Evolutionary conservation across 2,329 filamentous ascomycete species (phyloP), one percentile per base, ranked within the genome.

Genomic region (Ambrosiella xylebori): DNA sequence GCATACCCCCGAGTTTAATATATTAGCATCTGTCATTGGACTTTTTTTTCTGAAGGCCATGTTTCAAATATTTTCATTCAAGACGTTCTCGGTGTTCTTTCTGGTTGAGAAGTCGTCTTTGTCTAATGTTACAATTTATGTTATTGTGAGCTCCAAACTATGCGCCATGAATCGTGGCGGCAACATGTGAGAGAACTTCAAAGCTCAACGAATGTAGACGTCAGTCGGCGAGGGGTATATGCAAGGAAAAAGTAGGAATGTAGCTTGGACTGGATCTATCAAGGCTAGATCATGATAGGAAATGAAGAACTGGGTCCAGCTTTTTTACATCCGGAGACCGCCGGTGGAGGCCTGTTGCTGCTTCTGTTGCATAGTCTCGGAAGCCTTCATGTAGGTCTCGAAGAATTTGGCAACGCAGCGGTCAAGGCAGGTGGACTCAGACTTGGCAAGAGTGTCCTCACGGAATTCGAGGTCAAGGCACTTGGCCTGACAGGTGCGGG

Each of bases 361-460:
- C 72, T 95, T 86, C 63, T 84, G 82, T 74, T 96, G 89, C 82
- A 97, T 89, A 74, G 94, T 88, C 74, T 97, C 90, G 67, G 86
- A 91, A 61, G 97, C 88, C 77, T 96, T 97, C 77, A 95, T 83
- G 71, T 95, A 95, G 67, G 95, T 90, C 66, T 97, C 91, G 74
- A 98, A 96, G 77, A 97, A 98, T 77, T 98, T 98, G 68, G 86
- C 80, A 60, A 94, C 87, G 74, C 94, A 98, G 68, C 93, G 88
- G 75, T 98, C 93, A 65, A 98, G 83, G 76, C 94, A 98, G 66
- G 98, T 93, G 65, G 86, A 89, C 74, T 98, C 93, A 78, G 90
- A 94, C 77, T 98, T 98, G 81, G 96, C 95, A 67, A 98, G 83
- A 66, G 98, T 91, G 71, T 81, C 82, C 76, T 98, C 93, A 70